These are phyloP conservation scores for Centella asiatica DNA, from an alignment of 129 eudicot genomes.

Conservation along the genomic window DNA sequence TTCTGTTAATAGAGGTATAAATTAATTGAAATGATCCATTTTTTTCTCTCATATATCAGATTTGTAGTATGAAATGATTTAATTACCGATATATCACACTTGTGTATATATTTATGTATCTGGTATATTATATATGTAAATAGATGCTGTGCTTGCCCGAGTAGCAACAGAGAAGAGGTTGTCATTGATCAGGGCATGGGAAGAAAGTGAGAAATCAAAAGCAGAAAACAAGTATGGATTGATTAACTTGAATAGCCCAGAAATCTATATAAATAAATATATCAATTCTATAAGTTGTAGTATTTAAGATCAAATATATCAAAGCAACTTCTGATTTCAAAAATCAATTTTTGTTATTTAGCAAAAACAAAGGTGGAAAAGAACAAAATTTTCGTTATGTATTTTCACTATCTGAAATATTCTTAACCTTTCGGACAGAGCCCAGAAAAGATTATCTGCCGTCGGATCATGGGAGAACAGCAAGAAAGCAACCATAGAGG, in stretches of 20 bases:
- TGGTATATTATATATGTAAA: too few relatives aligned
- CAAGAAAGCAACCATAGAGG: conserved; percentile 77
- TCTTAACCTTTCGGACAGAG: conserved; percentile 37
- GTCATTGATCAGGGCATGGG: conserved; percentile 92
- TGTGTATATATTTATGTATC: too few relatives aligned
- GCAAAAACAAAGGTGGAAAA: too few relatives aligned
- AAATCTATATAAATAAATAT: neutral
- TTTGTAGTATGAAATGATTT: conserved; percentile 4
- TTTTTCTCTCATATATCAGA: too few relatives aligned
- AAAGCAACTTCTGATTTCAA: too few relatives aligned
- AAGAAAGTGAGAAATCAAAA: conserved; percentile 92
- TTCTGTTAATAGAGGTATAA: conserved; percentile 73
- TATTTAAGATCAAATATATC: too few relatives aligned
- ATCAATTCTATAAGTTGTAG: too few relatives aligned
- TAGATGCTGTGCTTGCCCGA: conserved; percentile 80
- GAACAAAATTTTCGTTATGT: neutral
- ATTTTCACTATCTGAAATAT: neutral
- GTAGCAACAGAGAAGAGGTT: conserved; percentile 76
- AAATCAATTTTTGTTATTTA: too few relatives aligned
- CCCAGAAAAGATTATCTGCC: conserved; percentile 57
- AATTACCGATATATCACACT: too few relatives aligned
- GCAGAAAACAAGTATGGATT: conserved; percentile 81
- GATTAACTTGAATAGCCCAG: too few relatives aligned
- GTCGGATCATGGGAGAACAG: conserved; percentile 85
- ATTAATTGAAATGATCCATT: neutral